Evolutionary conservation across 805 yeast species (phyloP).

Genomic region (Suhomyces canberraensis): DNA sequence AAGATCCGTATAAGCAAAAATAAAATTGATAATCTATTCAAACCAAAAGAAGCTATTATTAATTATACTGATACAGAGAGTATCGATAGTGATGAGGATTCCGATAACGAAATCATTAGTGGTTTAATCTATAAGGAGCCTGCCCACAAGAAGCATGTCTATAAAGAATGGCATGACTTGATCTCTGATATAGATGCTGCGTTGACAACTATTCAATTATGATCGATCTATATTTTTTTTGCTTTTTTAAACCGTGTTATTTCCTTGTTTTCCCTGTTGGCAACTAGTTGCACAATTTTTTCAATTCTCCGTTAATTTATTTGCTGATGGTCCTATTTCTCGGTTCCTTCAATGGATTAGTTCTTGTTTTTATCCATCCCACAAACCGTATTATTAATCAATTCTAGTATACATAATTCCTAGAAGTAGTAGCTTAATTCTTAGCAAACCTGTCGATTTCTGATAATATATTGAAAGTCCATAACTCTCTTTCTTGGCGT

Average conservation of each 20-base stretch:
- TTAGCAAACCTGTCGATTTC: constrained; percentile 44
- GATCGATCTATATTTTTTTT: no score
- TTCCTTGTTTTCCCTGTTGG: no score
- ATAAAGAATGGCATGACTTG: constrained; percentile 12
- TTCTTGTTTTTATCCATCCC: no score
- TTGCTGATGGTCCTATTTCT: no score
- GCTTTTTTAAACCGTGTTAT: no score
- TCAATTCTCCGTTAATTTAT: not conserved
- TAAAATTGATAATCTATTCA: not conserved
- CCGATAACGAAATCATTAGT: constrained; percentile 20
- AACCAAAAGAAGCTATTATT: not conserved
- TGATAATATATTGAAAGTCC: constrained; percentile 56
- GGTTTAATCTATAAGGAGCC: constrained; percentile 4
- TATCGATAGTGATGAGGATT: constrained; percentile 14
- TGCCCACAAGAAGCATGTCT: not conserved
- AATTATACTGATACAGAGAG: not conserved
- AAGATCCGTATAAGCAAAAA: not conserved
- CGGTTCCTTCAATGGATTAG: no score
- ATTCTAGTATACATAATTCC: not conserved
- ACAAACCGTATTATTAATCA: no score
- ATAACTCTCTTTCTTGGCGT: constrained; percentile 74
- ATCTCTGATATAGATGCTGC: constrained; percentile 19
- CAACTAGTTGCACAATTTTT: no score
- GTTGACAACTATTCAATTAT: not conserved
- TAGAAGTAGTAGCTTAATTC: not conserved